phyloP scores from a whole-genome alignment of 2,329 filamentous ascomycete genomes.

The Bisporella sp. region DNA sequence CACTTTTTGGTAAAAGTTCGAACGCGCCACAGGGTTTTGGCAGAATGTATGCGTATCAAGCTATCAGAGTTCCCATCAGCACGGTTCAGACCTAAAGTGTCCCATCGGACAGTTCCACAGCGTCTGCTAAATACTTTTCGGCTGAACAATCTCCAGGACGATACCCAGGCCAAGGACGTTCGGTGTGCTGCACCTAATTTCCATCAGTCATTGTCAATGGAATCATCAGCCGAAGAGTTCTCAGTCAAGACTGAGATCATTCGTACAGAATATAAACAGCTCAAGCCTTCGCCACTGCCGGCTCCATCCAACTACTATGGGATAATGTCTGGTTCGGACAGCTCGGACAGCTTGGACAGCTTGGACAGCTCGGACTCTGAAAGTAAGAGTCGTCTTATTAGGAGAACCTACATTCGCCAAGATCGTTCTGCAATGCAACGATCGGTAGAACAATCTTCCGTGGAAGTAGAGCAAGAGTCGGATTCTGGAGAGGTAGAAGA shows the following conservation, averaged over 20 bases:
- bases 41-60: background rate
- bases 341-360: background rate
- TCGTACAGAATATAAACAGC: background rate
- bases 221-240: background rate
- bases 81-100: constrained; percentile 4
- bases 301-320: background rate
- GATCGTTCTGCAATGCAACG: constrained; percentile 4
- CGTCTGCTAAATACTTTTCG: constrained; percentile 12
- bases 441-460: constrained; percentile 1
- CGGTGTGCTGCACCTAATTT: background rate
- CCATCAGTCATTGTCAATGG: background rate
- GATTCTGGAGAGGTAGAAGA: constrained; percentile 5
- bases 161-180: constrained; percentile 3
- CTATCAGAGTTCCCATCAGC: constrained; percentile 12
- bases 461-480: constrained; percentile 4
- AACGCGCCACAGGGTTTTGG: constrained; percentile 20
- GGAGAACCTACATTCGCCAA: background rate
- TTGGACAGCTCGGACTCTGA: background rate
- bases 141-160: background rate
- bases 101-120: constrained; percentile 14
- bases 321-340: background rate
- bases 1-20: constrained; percentile 51
- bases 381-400: background rate
- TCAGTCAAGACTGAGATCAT: background rate
- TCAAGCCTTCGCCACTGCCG: background rate